These are phyloP conservation scores for Fagus sylvatica DNA, from an alignment of 306 rosid genomes.

Conservation along the genomic window DNA sequence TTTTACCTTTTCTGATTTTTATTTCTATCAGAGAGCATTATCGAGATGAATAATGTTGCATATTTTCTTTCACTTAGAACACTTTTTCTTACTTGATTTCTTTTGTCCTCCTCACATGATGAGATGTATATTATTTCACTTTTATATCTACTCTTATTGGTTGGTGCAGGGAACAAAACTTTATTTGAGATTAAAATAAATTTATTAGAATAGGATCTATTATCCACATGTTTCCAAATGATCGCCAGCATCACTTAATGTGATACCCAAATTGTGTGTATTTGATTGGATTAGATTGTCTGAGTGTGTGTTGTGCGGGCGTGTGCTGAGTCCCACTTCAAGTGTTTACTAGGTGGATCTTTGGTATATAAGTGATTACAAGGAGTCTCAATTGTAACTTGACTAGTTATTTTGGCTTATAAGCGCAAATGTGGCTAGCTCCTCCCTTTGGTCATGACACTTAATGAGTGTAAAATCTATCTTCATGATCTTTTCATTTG, in stretches of 20 bases:
- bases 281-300: too few species aligned
- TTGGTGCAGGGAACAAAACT: slow-evolving; percentile 3
- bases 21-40: neutral
- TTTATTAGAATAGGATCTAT: neutral
- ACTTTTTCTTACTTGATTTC: neutral
- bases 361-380: too few species aligned
- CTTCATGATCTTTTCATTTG: slow-evolving; percentile 22
- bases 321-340: too few species aligned
- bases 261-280: too few species aligned
- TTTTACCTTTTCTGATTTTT: slow-evolving; percentile 8
- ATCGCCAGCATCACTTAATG: neutral
- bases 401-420: too few species aligned
- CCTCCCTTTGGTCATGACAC: too few species aligned
- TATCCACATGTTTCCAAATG: neutral
- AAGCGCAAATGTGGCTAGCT: too few species aligned
- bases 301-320: too few species aligned
- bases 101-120: neutral
- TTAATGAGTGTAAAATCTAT: neutral
- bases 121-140: neutral
- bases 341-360: too few species aligned
- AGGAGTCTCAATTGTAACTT: too few species aligned
- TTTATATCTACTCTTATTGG: slow-evolving; percentile 5
- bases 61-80: neutral
- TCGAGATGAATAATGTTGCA: neutral
- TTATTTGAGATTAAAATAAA: neutral